These are phyloP conservation scores for Rhodomyrtus tomentosa DNA, from an alignment of 345 rosid genomes.

Conservation along the genomic window DNA sequence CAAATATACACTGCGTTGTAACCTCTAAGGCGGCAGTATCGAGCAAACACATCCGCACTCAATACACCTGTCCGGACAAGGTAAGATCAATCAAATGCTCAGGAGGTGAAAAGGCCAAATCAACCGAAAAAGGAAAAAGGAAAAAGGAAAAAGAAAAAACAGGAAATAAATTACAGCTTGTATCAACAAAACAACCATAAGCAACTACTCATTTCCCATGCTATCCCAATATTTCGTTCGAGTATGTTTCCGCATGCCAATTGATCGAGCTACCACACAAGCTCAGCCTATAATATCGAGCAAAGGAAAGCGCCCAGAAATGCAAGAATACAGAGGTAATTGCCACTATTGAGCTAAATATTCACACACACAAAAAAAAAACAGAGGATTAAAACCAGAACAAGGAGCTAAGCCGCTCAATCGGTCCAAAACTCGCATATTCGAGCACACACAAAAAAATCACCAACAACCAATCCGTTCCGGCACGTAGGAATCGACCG, in stretches of 20 bases:
- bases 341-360: not conserved
- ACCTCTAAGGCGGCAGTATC: conserved; percentile 82
- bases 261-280: not conserved
- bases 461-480: not conserved
- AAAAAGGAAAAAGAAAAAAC: not conserved
- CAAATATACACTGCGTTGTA: conserved; percentile 76
- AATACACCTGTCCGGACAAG: conserved; percentile 39
- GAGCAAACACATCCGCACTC: conserved; percentile 89
- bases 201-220: not conserved
- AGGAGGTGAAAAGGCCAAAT: not conserved
- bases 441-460: not conserved
- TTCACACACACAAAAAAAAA: too few relatives aligned
- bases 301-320: not conserved
- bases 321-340: not conserved
- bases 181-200: not conserved
- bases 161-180: not conserved
- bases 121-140: too few relatives aligned
- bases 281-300: not conserved
- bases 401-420: not conserved
- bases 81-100: not conserved
- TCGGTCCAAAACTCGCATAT: not conserved
- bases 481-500: not conserved
- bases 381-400: not conserved
- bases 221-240: not conserved
- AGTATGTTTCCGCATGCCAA: not conserved